Evolutionary conservation across 768 basidiomycete species (phyloP).

Genomic region (Macrolepiota albuminosa): DNA sequence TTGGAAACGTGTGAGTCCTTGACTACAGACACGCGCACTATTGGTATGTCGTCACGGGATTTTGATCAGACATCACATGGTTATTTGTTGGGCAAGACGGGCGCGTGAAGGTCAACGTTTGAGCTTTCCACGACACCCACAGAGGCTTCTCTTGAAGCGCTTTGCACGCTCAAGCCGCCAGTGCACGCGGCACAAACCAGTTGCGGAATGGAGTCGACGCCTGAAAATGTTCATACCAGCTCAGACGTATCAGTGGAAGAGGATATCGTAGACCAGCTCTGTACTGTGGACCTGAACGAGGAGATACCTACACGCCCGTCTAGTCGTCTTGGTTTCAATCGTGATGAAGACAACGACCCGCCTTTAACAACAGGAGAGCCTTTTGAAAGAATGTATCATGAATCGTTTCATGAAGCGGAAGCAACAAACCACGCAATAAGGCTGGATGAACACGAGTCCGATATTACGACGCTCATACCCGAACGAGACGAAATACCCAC

Average conservation of each 20-base stretch:
- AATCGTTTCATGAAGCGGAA: conserved; percentile 2
- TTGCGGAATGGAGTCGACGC: conserved; percentile 1
- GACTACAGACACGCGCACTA: not conserved
- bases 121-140: conserved; percentile 2
- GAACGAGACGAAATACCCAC: conserved; percentile 2
- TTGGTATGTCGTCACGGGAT: not conserved
- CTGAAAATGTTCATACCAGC: not conserved
- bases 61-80: conserved; percentile 10
- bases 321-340: conserved; percentile 46
- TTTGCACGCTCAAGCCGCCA: conserved; percentile 1
- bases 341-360: conserved; percentile 6
- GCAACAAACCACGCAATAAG: not conserved
- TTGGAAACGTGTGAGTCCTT: not conserved
- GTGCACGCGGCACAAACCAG: conserved; percentile 2
- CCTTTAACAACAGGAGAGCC: conserved; percentile 3
- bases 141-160: not conserved
- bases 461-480: conserved; percentile 16
- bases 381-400: conserved; percentile 1
- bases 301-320: conserved; percentile 39
- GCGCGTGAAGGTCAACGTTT: not conserved
- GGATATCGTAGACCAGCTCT: conserved; percentile 20
- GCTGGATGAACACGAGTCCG: conserved; percentile 12
- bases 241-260: conserved; percentile 15
- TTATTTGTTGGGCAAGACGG: not conserved
- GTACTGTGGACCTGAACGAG: conserved; percentile 4